Base-by-base conservation (phyloP, 1,284 basidiomycete species). In the Amylostereum areolatum region DNA sequence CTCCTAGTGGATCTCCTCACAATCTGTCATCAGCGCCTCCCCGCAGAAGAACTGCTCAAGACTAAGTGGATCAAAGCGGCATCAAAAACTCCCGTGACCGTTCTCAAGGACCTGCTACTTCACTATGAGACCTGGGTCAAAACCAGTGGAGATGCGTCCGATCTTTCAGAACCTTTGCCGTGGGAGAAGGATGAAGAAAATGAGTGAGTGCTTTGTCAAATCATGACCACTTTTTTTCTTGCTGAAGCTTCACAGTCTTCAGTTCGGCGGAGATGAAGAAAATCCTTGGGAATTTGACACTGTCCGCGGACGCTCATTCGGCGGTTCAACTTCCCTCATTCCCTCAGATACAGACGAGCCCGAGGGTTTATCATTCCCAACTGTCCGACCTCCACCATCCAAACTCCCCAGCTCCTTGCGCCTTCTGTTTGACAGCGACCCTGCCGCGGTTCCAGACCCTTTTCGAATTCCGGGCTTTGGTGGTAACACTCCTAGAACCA, bases 51-150 rank as follows among this genome's bases (percentile, higher is more conserved):
- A 58, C 76, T 99, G 3, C 65, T 75, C 5, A 95, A 90, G 67
- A 80, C 82, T n/a, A 96, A 91, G 61, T 99, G 96, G 94, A 94
- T 98, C 59, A 93, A 89, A 62, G 74, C 79, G 10, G 68, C 81
- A 25, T 70, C 80, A 32, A 96, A 90, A 70, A 71, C 79, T 3
- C 79, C 84, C 0, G 68, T 92, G 6, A 74, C 83, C 0, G 68
- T 82, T 7, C 71, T 99, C n/a, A 87, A 85, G 59, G 96, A 98
- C 52, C 75, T 98, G 39, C 79, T 97, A 44, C 68, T 79, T 29
- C 81, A 85, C 31, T 89, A 89, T 59, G 80, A 85, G 49, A 68
- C 74, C 0, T 92, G 90, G 89, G 72, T 88, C 45, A 83, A 92
- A 59, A 80, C 80, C 46, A 90, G 88, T 1, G 92, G 89, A 2